These are phyloP conservation scores for Saturnispora gosingensis DNA, from an alignment of 805 yeast genomes.

Conservation along the genomic window DNA sequence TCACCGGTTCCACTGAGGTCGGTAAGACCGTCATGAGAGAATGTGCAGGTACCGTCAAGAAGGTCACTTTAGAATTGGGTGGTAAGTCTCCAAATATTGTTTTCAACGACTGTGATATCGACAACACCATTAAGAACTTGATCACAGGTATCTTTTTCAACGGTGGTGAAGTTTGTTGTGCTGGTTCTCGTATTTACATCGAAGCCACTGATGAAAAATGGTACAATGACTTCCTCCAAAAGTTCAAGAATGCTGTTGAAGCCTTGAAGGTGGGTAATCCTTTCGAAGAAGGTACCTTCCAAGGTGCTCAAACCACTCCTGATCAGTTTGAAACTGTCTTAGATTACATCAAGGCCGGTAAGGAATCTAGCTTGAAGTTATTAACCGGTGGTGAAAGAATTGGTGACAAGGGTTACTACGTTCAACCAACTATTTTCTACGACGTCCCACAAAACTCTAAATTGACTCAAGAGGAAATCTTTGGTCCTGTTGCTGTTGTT, in stretches of 20 bases:
- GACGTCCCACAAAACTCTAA: slow-evolving; percentile 64
- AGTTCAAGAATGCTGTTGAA: slow-evolving; percentile 42
- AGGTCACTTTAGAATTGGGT: slow-evolving; percentile 77
- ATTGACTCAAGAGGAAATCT: slow-evolving; percentile 82
- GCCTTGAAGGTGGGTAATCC: slow-evolving; percentile 67
- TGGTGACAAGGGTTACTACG: slow-evolving; percentile 61
- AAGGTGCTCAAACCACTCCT: slow-evolving; percentile 70
- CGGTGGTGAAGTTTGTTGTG: slow-evolving; percentile 91
- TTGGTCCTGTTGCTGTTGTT: slow-evolving; percentile 80
- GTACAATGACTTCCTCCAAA: slow-evolving; percentile 56
- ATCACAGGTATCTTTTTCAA: slow-evolving; percentile 75
- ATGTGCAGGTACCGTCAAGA: slow-evolving; percentile 67
- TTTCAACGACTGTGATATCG: slow-evolving; percentile 64
- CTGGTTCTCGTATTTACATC: slow-evolving; percentile 81
- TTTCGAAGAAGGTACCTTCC: slow-evolving; percentile 57
- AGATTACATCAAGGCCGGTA: slow-evolving; percentile 55
- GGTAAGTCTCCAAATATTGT: slow-evolving; percentile 87
- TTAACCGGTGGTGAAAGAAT: slow-evolving; percentile 75
- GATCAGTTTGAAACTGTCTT: slow-evolving; percentile 58
- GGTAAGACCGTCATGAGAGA: slow-evolving; percentile 65
- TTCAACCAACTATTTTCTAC: slow-evolving; percentile 79
- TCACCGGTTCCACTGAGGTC: slow-evolving; percentile 90
- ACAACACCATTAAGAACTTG: slow-evolving; percentile 55
- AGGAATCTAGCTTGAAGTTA: slow-evolving; percentile 58
- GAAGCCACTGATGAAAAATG: slow-evolving; percentile 44